Percentiles rank a stretch among this genome's conserved stretches.
Evolutionary conservation across 768 basidiomycete genomes (phyloP).

Genomic region (Tulasnella sp.): DNA sequence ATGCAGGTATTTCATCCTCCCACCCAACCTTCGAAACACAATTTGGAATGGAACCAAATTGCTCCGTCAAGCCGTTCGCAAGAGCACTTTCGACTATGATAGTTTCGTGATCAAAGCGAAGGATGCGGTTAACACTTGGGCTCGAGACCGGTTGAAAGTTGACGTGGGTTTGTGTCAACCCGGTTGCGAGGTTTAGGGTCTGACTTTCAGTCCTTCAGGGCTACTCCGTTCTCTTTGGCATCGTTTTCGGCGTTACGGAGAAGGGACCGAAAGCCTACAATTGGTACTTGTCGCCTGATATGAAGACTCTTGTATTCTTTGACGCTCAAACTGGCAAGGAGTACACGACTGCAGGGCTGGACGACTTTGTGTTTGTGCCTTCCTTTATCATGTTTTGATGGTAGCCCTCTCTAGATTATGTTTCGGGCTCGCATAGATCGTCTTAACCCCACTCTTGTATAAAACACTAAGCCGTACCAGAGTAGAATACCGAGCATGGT

Average conservation of each 20-base stretch:
- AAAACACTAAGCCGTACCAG: too few species aligned
- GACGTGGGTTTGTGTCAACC: neutral
- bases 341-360: neutral
- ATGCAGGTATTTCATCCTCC: neutral
- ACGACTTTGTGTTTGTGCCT: neutral
- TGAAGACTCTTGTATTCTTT: neutral
- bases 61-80: neutral
- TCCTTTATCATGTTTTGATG: neutral
- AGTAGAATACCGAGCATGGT: too few species aligned
- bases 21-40: neutral
- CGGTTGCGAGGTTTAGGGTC: neutral
- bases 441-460: too few species aligned
- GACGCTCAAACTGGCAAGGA: neutral
- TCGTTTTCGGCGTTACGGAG: neutral
- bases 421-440: too few species aligned
- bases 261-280: neutral
- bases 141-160: neutral
- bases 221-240: neutral
- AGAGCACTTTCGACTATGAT: neutral
- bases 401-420: too few species aligned
- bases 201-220: neutral
- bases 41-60: neutral
- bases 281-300: neutral
- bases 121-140: neutral
- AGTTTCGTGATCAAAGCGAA: neutral